Base-by-base conservation (phyloP, 225 moss, liverwort and hornwort genomes). In the Straminergon stramineum region DNA sequence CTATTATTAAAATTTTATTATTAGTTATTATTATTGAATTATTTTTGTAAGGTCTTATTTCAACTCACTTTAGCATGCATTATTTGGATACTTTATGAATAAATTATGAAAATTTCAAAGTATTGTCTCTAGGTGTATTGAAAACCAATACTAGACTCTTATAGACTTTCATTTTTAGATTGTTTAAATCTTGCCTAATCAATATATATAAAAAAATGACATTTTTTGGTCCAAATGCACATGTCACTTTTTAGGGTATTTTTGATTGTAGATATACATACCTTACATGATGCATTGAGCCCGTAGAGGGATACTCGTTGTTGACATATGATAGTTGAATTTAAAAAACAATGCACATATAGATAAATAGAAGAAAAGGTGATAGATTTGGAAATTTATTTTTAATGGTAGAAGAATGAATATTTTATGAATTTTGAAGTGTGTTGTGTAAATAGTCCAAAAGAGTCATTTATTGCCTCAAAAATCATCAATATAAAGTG, bases 391-490 rank as follows among this genome's bases (percentile, higher is more conserved):
- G 10, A 79, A 56, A n/a, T 26, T 37, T 37, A 37, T 10, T 22
- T 8, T 78, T 77, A 34, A 14, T 52, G 9, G 1, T 37, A 15
- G 2, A 56, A 24, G 1, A 79, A n/a, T 37, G 6, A 4, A 9
- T 15, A 24, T 13, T 9, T 79, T 56, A 9, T 37, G 0, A 23
- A 23, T 35, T 37, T 22, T 35, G 9, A 56, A 56, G 3, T 5
- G 7, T 56, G 1, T 3, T 26, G 3, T 1, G 2, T 12, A 7
- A 17, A 13, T 24, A 24, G 3, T 1, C 4, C 1, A 2, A 4
- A 22, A 9, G 31, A 75, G 0, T 24, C 4, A 56, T 37, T 15
- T 23, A 35, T 37, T 0, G 3, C 6, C 0, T 27, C 7, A 57
- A 39, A 10, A 79, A 17, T 37, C 16, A 17, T 37, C 16, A 17